These are phyloP conservation scores for Ramichloridium luteum DNA, from an alignment of 2,329 filamentous ascomycete species.

Conservation along the genomic window DNA sequence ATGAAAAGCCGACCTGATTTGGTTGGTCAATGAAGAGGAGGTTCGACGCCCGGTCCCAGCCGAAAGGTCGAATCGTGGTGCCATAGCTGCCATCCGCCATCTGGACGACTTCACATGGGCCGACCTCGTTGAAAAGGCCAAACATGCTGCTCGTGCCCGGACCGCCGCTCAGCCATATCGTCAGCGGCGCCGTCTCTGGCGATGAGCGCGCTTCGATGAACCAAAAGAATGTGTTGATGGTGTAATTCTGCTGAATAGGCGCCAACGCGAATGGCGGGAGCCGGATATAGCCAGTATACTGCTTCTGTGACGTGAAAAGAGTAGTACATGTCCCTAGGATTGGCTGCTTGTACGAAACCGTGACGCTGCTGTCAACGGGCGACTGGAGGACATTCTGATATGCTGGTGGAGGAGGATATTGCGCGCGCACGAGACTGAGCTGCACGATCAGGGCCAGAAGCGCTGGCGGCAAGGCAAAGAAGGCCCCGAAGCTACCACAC, in stretches of 20 bases:
- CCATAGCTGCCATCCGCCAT: conserved; percentile 28
- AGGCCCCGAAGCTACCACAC: too few relatives aligned
- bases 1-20: conserved; percentile 57
- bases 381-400: conserved; percentile 46
- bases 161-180: conserved; percentile 57
- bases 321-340: conserved; percentile 51
- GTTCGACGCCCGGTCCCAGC: conserved; percentile 51
- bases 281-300: conserved; percentile 58
- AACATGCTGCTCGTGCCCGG: conserved; percentile 54
- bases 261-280: conserved; percentile 37
- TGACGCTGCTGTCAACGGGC: conserved; percentile 50
- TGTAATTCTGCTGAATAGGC: conserved; percentile 40
- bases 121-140: conserved; percentile 50
- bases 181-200: conserved; percentile 39
- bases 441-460: conserved; percentile 15
- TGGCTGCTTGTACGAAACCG: conserved; percentile 54
- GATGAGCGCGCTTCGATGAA: conserved; percentile 44
- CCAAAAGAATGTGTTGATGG: conserved; percentile 54
- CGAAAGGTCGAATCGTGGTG: conserved; percentile 44
- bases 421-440: conserved; percentile 20
- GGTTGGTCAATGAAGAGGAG: conserved; percentile 52
- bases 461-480: conserved; percentile 16
- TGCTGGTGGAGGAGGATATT: conserved; percentile 27
- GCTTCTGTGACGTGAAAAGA: conserved; percentile 51
- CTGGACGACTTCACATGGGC: conserved; percentile 35